These are phyloP conservation scores for Chenopodium berlandieri DNA, from an alignment of 148 eudicot genomes.

Conservation along the genomic window DNA sequence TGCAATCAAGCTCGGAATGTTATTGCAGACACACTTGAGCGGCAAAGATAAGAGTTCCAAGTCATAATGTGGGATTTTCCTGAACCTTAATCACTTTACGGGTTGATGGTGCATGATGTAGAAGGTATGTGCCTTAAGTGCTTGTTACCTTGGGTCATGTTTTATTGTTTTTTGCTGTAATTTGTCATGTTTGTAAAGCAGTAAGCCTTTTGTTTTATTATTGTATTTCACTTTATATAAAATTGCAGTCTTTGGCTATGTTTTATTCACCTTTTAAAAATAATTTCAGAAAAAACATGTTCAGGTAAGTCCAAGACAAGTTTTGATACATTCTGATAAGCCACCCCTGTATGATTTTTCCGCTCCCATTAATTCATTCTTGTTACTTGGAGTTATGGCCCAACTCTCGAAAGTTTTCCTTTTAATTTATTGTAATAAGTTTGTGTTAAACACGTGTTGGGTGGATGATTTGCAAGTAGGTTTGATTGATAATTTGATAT, in stretches of 20 bases:
- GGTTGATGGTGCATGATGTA: not conserved
- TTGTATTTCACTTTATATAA: not conserved
- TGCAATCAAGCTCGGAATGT: conserved; percentile 63
- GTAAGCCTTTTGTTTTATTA: too few species aligned
- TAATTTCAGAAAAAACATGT: too few species aligned
- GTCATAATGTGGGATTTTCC: not conserved
- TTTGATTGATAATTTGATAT: too few species aligned
- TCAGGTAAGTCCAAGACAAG: too few species aligned
- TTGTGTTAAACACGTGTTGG: too few species aligned
- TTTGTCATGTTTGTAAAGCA: not conserved
- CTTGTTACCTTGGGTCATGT: not conserved
- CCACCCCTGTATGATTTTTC: not conserved
- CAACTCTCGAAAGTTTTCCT: too few species aligned
- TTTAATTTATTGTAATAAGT: too few species aligned
- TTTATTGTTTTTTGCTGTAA: not conserved
- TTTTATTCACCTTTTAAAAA: too few species aligned
- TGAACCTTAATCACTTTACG: not conserved
- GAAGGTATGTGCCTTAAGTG: conserved; percentile 19
- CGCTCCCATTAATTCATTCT: not conserved
- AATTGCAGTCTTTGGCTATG: not conserved
- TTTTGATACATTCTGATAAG: too few species aligned
- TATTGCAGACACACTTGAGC: conserved; percentile 56
- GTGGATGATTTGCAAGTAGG: too few species aligned
- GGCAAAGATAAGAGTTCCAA: conserved; percentile 32
- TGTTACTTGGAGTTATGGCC: not conserved